These are phyloP conservation scores for Termitomyces sp. DNA, from an alignment of 768 basidiomycete species.

Conservation along the genomic window DNA sequence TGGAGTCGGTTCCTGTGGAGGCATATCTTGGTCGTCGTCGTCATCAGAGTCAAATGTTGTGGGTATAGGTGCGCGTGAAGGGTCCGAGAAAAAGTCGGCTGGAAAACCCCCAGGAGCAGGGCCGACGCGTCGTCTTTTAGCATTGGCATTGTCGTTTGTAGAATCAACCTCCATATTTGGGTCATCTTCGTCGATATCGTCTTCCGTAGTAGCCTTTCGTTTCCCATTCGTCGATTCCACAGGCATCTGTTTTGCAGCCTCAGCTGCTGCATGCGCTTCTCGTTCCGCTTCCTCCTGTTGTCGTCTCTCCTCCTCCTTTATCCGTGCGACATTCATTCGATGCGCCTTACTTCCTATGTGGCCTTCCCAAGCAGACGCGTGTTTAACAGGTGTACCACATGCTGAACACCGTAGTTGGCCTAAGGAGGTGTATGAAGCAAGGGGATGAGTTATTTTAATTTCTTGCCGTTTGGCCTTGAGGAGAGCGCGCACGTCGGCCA, in stretches of 20 bases:
- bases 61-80: slow-evolving; percentile 44
- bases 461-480: slow-evolving; percentile 84
- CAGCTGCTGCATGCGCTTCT: slow-evolving; percentile 22
- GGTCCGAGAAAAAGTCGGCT: slow-evolving; percentile 79
- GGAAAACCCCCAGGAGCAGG: slow-evolving; percentile 42
- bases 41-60: slow-evolving; percentile 27
- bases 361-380: slow-evolving; percentile 83
- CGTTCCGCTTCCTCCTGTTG: slow-evolving; percentile 32
- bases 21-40: slow-evolving; percentile 43
- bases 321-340: slow-evolving; percentile 58
- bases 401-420: slow-evolving; percentile 71
- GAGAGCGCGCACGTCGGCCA: slow-evolving; percentile 80
- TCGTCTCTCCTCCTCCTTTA: slow-evolving; percentile 51
- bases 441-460: slow-evolving; percentile 65
- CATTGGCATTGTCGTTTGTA: slow-evolving; percentile 17
- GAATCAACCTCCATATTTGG: slow-evolving; percentile 20
- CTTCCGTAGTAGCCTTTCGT: slow-evolving; percentile 21
- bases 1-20: slow-evolving; percentile 16
- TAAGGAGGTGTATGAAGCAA: slow-evolving; percentile 60
- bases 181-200: slow-evolving; percentile 11
- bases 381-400: slow-evolving; percentile 63
- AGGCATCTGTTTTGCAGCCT: slow-evolving; percentile 8
- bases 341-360: slow-evolving; percentile 81
- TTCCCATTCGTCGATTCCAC: slow-evolving; percentile 20
- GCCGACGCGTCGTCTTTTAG: slow-evolving; percentile 15